A percentile compares a stretch with the other conserved stretches of the same genome.
Evolutionary conservation across 2,329 filamentous ascomycete species (phyloP).

Genomic region (Neurospora sp.): DNA sequence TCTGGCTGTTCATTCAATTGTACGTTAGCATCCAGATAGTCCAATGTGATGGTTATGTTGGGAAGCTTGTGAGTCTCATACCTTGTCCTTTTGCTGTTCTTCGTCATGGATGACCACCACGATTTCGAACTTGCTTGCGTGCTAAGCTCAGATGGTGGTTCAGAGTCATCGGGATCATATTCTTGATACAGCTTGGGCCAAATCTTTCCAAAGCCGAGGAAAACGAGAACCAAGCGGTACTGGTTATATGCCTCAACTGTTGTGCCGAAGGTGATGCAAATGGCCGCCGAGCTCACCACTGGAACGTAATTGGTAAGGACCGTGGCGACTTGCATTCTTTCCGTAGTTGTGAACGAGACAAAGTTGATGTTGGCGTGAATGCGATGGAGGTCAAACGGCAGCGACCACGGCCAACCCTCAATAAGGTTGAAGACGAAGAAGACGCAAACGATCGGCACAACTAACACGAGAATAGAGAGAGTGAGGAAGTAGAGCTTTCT

Average conservation of each 20-base stretch:
- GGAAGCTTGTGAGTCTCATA: slow-evolving; percentile 1
- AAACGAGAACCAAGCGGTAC: slow-evolving; percentile 33
- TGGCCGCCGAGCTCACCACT: slow-evolving; percentile 35
- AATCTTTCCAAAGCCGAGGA: slow-evolving; percentile 31
- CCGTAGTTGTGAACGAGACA: slow-evolving; percentile 36
- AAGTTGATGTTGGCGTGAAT: slow-evolving; percentile 40
- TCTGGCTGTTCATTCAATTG: background rate
- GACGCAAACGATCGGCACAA: slow-evolving; percentile 37
- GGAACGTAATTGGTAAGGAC: slow-evolving; percentile 40
- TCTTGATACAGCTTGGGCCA: slow-evolving; percentile 31
- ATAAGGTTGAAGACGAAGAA: slow-evolving; percentile 33
- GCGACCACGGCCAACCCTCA: slow-evolving; percentile 19
- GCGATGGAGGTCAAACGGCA: slow-evolving; percentile 30
- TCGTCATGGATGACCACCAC: slow-evolving; percentile 9
- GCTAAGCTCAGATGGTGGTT: background rate
- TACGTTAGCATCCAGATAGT: background rate
- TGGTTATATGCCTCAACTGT: slow-evolving; percentile 42
- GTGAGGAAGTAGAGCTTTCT: slow-evolving; percentile 48
- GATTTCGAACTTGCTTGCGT: slow-evolving; percentile 4
- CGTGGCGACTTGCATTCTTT: slow-evolving; percentile 27
- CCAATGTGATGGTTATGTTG: background rate
- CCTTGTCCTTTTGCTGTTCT: slow-evolving; percentile 4
- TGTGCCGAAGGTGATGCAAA: slow-evolving; percentile 47
- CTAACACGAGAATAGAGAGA: slow-evolving; percentile 40
- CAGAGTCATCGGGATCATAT: slow-evolving; percentile 16